Evolutionary conservation across 306 rosid species (phyloP).

Genomic region (Citrullus mucosospermus): DNA sequence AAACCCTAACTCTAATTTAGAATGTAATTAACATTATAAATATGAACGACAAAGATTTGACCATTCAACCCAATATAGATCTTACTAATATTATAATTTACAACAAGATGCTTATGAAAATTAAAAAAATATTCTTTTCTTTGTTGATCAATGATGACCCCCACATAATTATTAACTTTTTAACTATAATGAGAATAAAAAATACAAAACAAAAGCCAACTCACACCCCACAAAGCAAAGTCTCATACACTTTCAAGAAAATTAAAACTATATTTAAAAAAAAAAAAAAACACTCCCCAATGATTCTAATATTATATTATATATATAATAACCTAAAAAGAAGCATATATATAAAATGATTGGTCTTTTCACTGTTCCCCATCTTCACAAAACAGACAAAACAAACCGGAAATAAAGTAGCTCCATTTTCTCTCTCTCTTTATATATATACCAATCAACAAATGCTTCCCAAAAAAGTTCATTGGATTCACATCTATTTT

Average conservation of each 20-base stretch:
- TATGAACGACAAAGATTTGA: neutral
- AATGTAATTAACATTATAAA: neutral
- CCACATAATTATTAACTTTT: too few species aligned
- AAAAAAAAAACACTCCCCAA: neutral
- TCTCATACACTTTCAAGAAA: neutral
- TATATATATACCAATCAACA: neutral
- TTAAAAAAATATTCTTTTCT: neutral
- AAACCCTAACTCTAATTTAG: too few species aligned
- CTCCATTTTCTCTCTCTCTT: neutral
- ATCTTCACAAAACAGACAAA: neutral
- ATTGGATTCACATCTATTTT: neutral
- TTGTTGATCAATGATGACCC: too few species aligned
- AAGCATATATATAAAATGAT: neutral
- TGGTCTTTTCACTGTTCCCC: slow-evolving; percentile 7
- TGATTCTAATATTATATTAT: neutral
- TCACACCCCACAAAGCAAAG: neutral
- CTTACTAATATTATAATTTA: neutral
- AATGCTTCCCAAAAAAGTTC: neutral
- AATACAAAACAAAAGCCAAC: neutral
- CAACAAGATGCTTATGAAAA: neutral
- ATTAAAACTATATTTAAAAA: too few species aligned
- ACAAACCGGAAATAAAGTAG: neutral
- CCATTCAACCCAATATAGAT: neutral
- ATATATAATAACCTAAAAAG: too few species aligned
- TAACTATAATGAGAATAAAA: neutral